These are phyloP conservation scores for Ichthyophthirius multifiliis DNA, from an alignment of 169 alveolate genomes.

Conservation along the genomic window DNA sequence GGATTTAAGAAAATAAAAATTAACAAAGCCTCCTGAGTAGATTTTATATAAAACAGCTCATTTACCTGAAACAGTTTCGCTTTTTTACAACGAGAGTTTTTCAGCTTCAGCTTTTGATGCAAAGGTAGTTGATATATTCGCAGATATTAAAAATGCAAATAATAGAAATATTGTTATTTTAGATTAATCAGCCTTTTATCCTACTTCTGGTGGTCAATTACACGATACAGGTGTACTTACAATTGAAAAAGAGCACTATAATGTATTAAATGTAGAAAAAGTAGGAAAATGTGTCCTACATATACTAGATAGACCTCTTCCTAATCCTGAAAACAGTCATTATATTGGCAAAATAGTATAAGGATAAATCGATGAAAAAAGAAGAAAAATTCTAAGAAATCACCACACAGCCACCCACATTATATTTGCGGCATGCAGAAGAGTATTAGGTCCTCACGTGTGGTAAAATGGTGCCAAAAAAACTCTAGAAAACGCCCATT, in stretches of 20 bases:
- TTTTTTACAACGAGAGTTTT: slow-evolving; percentile 75
- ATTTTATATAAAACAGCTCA: slow-evolving; percentile 80
- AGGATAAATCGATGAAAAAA: slow-evolving; percentile 62
- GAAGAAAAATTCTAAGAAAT: slow-evolving; percentile 79
- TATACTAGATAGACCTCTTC: slow-evolving; percentile 66
- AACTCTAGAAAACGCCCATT: slow-evolving; percentile 81
- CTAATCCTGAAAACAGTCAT: slow-evolving; percentile 44
- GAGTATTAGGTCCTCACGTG: slow-evolving; percentile 86
- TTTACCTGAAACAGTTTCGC: slow-evolving; percentile 70
- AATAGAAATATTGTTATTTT: slow-evolving; percentile 70
- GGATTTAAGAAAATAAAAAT: slow-evolving; percentile 70
- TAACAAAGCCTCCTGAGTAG: slow-evolving; percentile 75
- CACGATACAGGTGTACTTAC: slow-evolving; percentile 74
- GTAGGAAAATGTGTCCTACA: slow-evolving; percentile 84
- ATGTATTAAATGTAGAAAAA: slow-evolving; percentile 74
- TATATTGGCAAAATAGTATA: slow-evolving; percentile 60
- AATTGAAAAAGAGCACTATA: slow-evolving; percentile 47
- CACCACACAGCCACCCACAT: slow-evolving; percentile 90
- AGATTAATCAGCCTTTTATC: slow-evolving; percentile 76
- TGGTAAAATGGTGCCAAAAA: slow-evolving; percentile 90
- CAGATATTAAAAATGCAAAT: slow-evolving; percentile 63
- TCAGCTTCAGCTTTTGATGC: slow-evolving; percentile 56
- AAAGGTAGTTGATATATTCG: slow-evolving; percentile 67
- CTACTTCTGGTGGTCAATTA: slow-evolving; percentile 85
- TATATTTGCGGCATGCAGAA: slow-evolving; percentile 81